Evolutionary conservation across 768 basidiomycete species (phyloP), one percentile per base, ranked within the genome.

Genomic region (Boletus insuetus): DNA sequence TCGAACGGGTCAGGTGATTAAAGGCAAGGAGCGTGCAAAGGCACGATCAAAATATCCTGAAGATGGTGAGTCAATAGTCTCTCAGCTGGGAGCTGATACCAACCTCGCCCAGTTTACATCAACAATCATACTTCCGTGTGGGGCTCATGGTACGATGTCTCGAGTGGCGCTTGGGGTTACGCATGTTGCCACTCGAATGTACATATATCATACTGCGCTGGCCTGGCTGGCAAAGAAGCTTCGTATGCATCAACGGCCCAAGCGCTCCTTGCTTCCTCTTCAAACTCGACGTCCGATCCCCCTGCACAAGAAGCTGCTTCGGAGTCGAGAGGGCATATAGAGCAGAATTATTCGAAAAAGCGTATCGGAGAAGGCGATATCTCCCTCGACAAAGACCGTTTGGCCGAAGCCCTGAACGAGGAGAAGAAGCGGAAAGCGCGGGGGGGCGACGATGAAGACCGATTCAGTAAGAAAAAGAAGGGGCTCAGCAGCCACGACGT

Each of bases 91-190:
- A 39, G 22, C n/a, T 17, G 47, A 48, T 41, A 16, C 19, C 16
- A 22, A 65, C 39, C 6, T 29, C 10, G 4, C 40, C 20, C 60
- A 98, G 94, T 94, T 8, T 87, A 82, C 62, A 75, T 89, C 65
- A 95, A 94, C 72, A 99, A 99, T 66, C 97, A 99, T 66, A 94
- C 89, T 1, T 77, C 84, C 6, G 86, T 98, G n/a, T 99, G 97
- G 97, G 97, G 97, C 43, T 99, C 97, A 42, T 98, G 86, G 85
- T 98, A 91, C 69, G 85, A 91, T 60, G 57, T 75, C 16, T 74
- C 82, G 13, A 78, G 81, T 3, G 83, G 86, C 14, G 67, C 76
- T 55, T 99, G 97, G 97, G 97, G 97, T 37, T 99, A 88, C 70
- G 87, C 83, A 26, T 99, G 97, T 71, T 99, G 97, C 66, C 95